Conservation (phyloP, 2,329 filamentous ascomycete genomes). For the Ophiobolus disseminans region DNA sequence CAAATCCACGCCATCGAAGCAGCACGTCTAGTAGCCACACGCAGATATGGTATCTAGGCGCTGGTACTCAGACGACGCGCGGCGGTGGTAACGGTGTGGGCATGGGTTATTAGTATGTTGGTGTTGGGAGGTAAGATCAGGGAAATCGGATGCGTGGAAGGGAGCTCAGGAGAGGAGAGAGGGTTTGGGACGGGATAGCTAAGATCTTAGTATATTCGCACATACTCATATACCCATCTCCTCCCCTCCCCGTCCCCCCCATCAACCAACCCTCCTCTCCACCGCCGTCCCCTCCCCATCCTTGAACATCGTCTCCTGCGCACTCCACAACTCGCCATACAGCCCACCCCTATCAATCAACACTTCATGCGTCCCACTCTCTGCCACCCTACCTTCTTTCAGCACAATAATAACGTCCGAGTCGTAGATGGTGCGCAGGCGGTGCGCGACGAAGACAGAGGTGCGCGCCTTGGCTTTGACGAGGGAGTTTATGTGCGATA, state of each 20-base stretch:
- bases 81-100: no score
- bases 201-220: no score
- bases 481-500: slow-evolving; percentile 92
- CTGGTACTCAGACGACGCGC: no score
- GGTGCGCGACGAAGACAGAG: slow-evolving; percentile 93
- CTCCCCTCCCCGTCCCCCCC: slow-evolving; percentile 2
- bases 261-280: background rate
- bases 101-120: no score
- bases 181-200: no score
- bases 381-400: slow-evolving; percentile 81
- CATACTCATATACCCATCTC: no score
- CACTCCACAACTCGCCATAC: slow-evolving; percentile 90
- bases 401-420: slow-evolving; percentile 91
- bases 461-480: slow-evolving; percentile 86
- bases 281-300: slow-evolving; percentile 21
- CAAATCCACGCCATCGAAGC: no score
- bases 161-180: no score
- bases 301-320: slow-evolving; percentile 47
- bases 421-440: slow-evolving; percentile 91
- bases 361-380: slow-evolving; percentile 85
- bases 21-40: no score
- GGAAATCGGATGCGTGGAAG: no score
- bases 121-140: no score
- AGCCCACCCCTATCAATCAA: slow-evolving; percentile 79
- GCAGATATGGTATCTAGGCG: no score